Evolutionary conservation across 2,329 filamentous ascomycete species (phyloP).

Genomic region (Pseudogymnoascus sp.): DNA sequence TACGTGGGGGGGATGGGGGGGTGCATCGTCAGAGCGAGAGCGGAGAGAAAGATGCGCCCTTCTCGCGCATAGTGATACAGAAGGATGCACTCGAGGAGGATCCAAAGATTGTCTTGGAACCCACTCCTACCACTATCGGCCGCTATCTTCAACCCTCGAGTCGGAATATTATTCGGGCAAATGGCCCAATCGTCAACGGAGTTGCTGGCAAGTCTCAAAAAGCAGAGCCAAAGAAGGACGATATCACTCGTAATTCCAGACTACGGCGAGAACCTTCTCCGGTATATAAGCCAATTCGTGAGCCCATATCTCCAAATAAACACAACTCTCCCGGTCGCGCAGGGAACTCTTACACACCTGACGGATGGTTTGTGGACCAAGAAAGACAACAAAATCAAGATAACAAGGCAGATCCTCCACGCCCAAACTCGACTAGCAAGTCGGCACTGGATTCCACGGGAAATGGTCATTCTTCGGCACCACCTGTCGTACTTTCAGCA

Average conservation of each 20-base stretch:
- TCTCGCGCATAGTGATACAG: background rate
- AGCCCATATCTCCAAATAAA: background rate
- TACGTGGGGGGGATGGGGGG: background rate
- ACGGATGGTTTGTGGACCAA: background rate
- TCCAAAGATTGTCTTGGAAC: background rate
- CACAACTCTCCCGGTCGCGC: background rate
- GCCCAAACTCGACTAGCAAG: background rate
- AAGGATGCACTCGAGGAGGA: background rate
- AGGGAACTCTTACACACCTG: background rate
- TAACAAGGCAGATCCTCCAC: background rate
- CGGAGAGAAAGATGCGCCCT: background rate
- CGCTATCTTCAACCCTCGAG: slow-evolving; percentile 1
- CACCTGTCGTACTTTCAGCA: background rate
- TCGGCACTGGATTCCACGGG: background rate
- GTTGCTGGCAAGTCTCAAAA: background rate
- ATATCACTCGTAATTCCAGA: background rate
- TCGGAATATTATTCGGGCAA: background rate
- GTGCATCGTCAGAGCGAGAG: background rate
- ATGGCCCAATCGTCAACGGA: background rate
- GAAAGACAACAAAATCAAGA: background rate
- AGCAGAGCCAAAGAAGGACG: background rate
- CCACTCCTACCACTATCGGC: background rate
- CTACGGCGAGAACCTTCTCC: background rate
- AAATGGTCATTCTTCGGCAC: background rate
- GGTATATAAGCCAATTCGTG: background rate